These are phyloP conservation scores for Phylloboletellus chloephorus DNA, from an alignment of 1,284 basidiomycete species.

Conservation along the genomic window DNA sequence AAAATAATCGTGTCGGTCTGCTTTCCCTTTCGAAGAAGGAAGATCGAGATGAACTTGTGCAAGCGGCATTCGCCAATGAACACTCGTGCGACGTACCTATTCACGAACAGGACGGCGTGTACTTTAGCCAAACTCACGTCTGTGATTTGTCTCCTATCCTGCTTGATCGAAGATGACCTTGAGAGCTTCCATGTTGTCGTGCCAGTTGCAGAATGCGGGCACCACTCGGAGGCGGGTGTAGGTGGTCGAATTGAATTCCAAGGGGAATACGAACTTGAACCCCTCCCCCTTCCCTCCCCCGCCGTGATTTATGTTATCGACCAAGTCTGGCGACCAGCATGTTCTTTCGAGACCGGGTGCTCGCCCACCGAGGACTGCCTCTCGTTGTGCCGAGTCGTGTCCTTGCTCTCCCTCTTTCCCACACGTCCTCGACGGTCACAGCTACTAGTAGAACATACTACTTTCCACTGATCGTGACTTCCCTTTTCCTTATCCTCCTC, in stretches of 20 bases:
- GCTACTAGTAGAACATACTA: conserved; percentile 11
- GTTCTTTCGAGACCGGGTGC: background rate
- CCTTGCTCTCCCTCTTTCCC: conserved; percentile 16
- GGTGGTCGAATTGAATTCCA: conserved; percentile 12
- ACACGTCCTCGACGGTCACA: conserved; percentile 2
- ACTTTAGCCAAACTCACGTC: conserved; percentile 44
- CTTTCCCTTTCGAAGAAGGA: conserved; percentile 49
- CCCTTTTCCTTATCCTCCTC: conserved; percentile 17
- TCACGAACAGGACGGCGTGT: conserved; percentile 58
- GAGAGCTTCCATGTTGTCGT: conserved; percentile 57
- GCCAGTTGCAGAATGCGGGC: conserved; percentile 43
- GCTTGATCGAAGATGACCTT: conserved; percentile 38
- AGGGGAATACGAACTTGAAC: conserved; percentile 15
- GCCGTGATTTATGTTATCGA: background rate
- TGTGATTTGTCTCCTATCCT: conserved; percentile 48
- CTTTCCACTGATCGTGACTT: conserved; percentile 15
- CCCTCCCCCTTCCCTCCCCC: background rate
- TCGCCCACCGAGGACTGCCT: conserved; percentile 1
- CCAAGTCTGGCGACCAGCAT: conserved; percentile 7
- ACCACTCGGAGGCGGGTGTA: conserved; percentile 10
- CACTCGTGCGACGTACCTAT: conserved; percentile 38
- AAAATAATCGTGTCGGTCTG: conserved; percentile 33
- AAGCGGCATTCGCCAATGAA: conserved; percentile 41
- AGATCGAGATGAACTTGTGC: too few species aligned
- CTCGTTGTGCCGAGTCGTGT: conserved; percentile 6